phyloP scores from a whole-genome alignment of 768 basidiomycete genomes.

The Tulasnella sp. region DNA sequence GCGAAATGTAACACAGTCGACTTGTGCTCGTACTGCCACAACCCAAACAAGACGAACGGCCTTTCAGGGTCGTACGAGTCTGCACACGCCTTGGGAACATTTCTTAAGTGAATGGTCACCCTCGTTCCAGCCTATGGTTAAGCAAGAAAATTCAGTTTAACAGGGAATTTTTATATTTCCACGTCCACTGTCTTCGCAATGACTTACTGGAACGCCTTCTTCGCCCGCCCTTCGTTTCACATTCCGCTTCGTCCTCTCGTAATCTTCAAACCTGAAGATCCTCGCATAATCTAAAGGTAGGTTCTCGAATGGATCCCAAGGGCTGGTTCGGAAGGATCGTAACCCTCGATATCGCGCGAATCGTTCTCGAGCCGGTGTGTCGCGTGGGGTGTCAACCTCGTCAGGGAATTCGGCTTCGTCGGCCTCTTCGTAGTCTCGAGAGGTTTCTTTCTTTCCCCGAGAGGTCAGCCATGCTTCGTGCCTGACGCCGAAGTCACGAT shows the following conservation, averaged over 20 bases:
- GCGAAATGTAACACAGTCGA: conserved; percentile 85
- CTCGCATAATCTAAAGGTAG: conserved; percentile 86
- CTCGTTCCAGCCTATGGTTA: conserved; percentile 59
- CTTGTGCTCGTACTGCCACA: conserved; percentile 95
- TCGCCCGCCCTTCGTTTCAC: conserved; percentile 56
- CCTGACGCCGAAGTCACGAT: conserved; percentile 31
- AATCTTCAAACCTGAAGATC: conserved; percentile 96
- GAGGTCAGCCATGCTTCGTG: conserved; percentile 48
- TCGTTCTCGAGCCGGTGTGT: conserved; percentile 63
- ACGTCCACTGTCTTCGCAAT: no score
- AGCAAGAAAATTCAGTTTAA: neutral
- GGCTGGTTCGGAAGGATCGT: conserved; percentile 86
- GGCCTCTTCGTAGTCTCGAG: conserved; percentile 61
- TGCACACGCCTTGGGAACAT: conserved; percentile 54
- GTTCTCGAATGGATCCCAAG: conserved; percentile 97
- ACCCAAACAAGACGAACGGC: conserved; percentile 63
- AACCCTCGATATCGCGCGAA: conserved; percentile 91
- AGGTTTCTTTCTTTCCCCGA: conserved; percentile 20
- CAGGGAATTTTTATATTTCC: no score
- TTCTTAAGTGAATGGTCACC: conserved; percentile 65
- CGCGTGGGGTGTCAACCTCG: conserved; percentile 88
- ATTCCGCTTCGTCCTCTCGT: conserved; percentile 68
- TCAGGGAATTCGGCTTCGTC: conserved; percentile 88
- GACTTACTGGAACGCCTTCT: conserved; percentile 57
- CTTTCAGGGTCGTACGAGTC: conserved; percentile 26